These are phyloP conservation scores for Debaryomyces tyrocola DNA, from an alignment of 805 yeast genomes.

Conservation along the genomic window DNA sequence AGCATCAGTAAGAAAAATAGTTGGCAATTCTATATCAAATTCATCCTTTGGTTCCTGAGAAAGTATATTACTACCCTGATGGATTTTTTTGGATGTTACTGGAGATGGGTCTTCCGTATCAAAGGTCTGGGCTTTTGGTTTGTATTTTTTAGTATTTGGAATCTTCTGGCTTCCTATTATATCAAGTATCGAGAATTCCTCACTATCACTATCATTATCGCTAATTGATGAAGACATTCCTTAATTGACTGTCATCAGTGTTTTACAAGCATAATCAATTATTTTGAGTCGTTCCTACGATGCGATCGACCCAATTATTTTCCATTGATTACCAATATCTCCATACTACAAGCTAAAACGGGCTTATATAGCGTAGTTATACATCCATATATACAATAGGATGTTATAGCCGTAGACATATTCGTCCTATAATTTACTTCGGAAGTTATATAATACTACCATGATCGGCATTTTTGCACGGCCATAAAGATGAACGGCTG, in stretches of 20 bases:
- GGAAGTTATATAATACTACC: not conserved
- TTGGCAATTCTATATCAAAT: constrained; percentile 23
- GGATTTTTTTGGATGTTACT: not conserved
- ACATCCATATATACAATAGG: too few relatives aligned
- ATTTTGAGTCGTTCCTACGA: too few relatives aligned
- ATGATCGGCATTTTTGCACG: constrained; percentile 3
- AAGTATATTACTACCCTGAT: not conserved
- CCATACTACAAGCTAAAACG: too few relatives aligned
- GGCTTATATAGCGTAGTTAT: too few relatives aligned
- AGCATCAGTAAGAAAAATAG: constrained; percentile 29
- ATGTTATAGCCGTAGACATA: too few relatives aligned
- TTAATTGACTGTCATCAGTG: too few relatives aligned
- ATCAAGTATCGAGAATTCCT: constrained; percentile 5
- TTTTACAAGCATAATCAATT: too few relatives aligned
- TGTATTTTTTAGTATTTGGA: not conserved
- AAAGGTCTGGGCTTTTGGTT: not conserved
- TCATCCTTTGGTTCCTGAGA: constrained; percentile 9
- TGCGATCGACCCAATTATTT: not conserved
- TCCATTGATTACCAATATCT: not conserved
- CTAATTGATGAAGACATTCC: too few relatives aligned
- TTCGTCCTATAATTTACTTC: too few relatives aligned
- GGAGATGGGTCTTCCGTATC: not conserved
- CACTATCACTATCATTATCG: not conserved
- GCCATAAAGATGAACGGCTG: constrained; percentile 5
- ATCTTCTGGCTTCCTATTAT: constrained; percentile 2